These are phyloP conservation scores for Chenopodium suecicum DNA, from an alignment of 148 eudicot genomes.

Conservation along the genomic window DNA sequence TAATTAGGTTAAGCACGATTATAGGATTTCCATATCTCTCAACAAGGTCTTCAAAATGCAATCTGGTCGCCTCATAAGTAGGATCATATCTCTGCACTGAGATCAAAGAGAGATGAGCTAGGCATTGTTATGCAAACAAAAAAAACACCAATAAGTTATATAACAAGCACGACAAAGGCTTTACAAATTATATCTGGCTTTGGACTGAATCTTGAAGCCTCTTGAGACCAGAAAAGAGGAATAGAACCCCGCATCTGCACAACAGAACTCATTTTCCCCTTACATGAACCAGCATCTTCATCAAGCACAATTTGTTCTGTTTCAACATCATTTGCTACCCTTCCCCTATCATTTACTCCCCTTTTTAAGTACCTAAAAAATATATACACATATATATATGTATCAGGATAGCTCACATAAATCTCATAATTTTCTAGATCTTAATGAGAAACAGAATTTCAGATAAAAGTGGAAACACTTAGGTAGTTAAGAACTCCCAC, in stretches of 20 bases:
- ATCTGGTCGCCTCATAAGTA: conserved; percentile 92
- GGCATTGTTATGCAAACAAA: not conserved
- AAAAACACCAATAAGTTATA: not conserved
- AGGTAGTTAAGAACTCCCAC: not conserved
- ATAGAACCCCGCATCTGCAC: conserved; percentile 99
- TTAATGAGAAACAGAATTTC: not conserved
- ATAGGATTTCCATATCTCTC: conserved; percentile 96
- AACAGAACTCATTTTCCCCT: conserved; percentile 97
- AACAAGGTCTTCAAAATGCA: conserved; percentile 87
- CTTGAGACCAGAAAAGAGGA: conserved; percentile 99
- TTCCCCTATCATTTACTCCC: conserved; percentile 96
- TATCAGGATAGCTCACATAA: not conserved
- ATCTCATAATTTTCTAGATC: not conserved
- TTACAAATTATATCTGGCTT: conserved; percentile 96
- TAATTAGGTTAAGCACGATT: conserved; percentile 85
- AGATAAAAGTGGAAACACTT: not conserved
- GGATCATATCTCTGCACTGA: conserved; percentile 99
- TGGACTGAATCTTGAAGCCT: conserved; percentile 96
- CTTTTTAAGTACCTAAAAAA: conserved; percentile 79
- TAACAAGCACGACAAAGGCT: conserved; percentile 24
- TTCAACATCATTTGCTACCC: conserved; percentile 99
- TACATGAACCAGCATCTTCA: conserved; percentile 95
- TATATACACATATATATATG: not conserved
- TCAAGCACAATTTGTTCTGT: conserved; percentile 95
- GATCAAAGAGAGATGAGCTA: conserved; percentile 19